Conservation (phyloP, 2,329 filamentous ascomycete genomes). For the Ceratocystis eucalypticola region DNA sequence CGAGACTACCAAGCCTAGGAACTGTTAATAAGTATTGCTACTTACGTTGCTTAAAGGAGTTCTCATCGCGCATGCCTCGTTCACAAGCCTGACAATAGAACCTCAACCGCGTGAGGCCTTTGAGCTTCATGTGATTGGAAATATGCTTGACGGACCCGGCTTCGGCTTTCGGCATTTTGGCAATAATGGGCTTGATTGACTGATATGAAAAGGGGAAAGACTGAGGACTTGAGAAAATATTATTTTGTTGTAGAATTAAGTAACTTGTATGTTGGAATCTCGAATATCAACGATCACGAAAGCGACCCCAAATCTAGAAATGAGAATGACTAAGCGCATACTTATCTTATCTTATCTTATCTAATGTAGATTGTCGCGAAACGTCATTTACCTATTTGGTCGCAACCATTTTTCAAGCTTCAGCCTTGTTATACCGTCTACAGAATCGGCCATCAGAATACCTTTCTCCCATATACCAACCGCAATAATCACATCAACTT, state of each 20-base stretch:
- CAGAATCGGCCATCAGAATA: not conserved
- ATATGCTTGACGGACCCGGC: conserved; percentile 83
- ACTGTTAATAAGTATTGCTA: not conserved
- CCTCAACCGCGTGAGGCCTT: conserved; percentile 63
- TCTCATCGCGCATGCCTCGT: conserved; percentile 22
- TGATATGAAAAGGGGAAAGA: not conserved
- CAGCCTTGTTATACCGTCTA: conserved; percentile 6
- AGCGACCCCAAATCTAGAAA: not conserved
- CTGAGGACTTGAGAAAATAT: not conserved
- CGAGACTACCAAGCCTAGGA: not conserved
- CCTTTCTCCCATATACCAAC: not conserved
- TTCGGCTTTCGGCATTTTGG: conserved; percentile 80
- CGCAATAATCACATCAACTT: not conserved
- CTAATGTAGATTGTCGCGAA: not conserved
- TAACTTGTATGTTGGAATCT: not conserved
- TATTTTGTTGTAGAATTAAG: not conserved
- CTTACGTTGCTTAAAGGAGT: conserved; percentile 21
- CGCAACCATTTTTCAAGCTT: not conserved
- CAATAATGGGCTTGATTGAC: conserved; percentile 15
- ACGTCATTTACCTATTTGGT: conserved; percentile 2
- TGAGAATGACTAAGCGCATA: conserved; percentile 11
- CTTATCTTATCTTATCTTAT: conserved; percentile 12
- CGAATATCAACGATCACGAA: not conserved
- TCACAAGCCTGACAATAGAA: conserved; percentile 87
- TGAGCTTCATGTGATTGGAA: conserved; percentile 78